A percentile compares a stretch with the other conserved stretches of the same genome.
phyloP scores from a whole-genome alignment of 2,329 filamentous ascomycete species.

The Scopulariopsis brevicaulis region DNA sequence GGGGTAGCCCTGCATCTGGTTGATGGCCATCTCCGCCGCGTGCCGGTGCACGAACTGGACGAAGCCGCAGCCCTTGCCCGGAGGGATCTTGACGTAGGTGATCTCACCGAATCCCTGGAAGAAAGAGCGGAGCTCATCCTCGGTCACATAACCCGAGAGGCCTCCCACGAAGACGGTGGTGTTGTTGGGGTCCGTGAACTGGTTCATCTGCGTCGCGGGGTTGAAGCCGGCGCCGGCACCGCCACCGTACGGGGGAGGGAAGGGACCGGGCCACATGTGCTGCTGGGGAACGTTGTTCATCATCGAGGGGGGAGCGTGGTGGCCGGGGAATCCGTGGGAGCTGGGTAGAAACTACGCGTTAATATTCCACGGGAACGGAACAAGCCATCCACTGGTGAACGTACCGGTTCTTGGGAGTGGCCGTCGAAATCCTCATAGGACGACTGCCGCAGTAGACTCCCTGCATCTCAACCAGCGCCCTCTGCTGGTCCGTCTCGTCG shows the following conservation, averaged over 20 bases:
- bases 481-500: conserved; percentile 91
- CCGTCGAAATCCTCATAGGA: conserved; percentile 96
- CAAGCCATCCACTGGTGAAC: conserved; percentile 8
- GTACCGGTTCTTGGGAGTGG: conserved; percentile 85
- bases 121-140: conserved; percentile 98
- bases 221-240: conserved; percentile 27
- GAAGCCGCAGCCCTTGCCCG: conserved; percentile 97
- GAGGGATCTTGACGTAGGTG: conserved; percentile 99
- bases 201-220: conserved; percentile 67
- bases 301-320: conserved; percentile 28
- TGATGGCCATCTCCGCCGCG: conserved; percentile 99
- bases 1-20: conserved; percentile 99
- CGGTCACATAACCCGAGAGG: conserved; percentile 93
- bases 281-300: conserved; percentile 34
- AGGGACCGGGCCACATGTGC: conserved; percentile 26
- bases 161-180: conserved; percentile 98
- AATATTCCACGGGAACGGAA: neutral
- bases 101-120: conserved; percentile 99
- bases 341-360: neutral
- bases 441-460: conserved; percentile 98
- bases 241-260: conserved; percentile 14
- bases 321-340: conserved; percentile 24
- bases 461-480: conserved; percentile 94
- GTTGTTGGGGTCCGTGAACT: conserved; percentile 99
- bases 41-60: conserved; percentile 99